These are phyloP conservation scores for Nicotiana benthamiana DNA, from an alignment of 257 asterid genomes.

Conservation along the genomic window DNA sequence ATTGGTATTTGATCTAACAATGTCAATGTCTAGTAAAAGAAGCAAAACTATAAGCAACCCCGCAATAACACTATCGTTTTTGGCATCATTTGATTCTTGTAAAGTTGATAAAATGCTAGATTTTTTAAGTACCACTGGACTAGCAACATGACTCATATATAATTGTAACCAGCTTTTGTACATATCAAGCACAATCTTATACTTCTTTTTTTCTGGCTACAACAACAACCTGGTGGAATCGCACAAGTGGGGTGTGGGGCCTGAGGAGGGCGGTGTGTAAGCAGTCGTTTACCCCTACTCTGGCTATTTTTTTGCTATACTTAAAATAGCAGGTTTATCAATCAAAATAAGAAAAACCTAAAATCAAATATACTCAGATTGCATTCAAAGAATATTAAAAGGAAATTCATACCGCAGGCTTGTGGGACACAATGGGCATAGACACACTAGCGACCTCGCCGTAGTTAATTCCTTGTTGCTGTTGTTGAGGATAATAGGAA, in stretches of 20 bases:
- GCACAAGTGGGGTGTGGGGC: no score
- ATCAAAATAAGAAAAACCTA: neutral
- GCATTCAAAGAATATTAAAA: neutral
- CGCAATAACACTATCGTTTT: neutral
- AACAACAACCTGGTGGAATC: no score
- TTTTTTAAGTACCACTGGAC: neutral
- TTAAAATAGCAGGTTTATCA: neutral
- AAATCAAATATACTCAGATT: neutral
- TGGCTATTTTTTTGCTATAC: neutral
- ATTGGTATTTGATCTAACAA: no score
- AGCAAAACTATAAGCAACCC: neutral
- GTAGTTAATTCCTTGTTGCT: neutral
- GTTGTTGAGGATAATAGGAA: neutral
- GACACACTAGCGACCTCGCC: neutral
- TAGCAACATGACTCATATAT: neutral
- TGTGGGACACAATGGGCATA: neutral
- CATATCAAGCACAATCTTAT: neutral
- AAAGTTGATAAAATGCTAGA: neutral
- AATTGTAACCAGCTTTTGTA: neutral
- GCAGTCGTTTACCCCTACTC: no score
- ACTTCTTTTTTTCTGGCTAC: no score
- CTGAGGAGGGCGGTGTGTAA: no score
- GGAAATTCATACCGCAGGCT: neutral
- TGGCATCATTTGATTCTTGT: neutral
- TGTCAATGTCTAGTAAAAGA: neutral